Evolutionary conservation across 352 stramenopile genomes (phyloP), one percentile per base, ranked within the genome.

Genomic region (Globisporangium echinulatum): DNA sequence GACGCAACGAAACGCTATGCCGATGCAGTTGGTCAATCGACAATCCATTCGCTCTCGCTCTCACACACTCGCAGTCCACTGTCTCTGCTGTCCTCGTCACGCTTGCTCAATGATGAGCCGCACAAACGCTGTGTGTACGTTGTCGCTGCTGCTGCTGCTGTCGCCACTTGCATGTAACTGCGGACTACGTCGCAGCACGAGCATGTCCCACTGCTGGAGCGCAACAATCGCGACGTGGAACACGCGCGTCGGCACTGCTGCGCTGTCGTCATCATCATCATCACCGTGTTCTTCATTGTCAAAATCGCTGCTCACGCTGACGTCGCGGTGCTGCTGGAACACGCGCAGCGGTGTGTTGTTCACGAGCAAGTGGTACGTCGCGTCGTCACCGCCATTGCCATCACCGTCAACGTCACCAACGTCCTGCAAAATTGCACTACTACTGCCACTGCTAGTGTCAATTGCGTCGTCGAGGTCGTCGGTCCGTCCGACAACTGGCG

Each of bases 181-280:
- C 38, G 39, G 54, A 15, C 44, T 59, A 9, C 44, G 44, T 14
- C 36, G 44, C 54, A 59, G 36, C 25, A 53, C 53, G 40, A 58
- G 15, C 53, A 58, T 58, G 10, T 58, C 53, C 53, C 53, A 58
- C 39, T 50, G 49, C 40, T 49, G 17, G 19, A 58, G 53, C 40
- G 37, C 9, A 17, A 58, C 53, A 5, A 42, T 11, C 9, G 53
- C 53, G 15, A 49, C 43, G 17, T 52, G 43, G 19, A 52, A 59
- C 54, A 52, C 43, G 4, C 54, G 19, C 14, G 51, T 25, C 1
- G 54, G 33, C 4, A 59, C 46, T 7, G 40, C 54, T 14, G 52
- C 54, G 15, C 54, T 2, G 47, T 19, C 10, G n/a, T 19, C 5
- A 10, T 36, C 25, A 33, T 19, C 25, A 2, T 25, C 25, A 33